Evolutionary conservation across 2,329 filamentous ascomycete genomes (phyloP).

Genomic region (Penicillium sp.): DNA sequence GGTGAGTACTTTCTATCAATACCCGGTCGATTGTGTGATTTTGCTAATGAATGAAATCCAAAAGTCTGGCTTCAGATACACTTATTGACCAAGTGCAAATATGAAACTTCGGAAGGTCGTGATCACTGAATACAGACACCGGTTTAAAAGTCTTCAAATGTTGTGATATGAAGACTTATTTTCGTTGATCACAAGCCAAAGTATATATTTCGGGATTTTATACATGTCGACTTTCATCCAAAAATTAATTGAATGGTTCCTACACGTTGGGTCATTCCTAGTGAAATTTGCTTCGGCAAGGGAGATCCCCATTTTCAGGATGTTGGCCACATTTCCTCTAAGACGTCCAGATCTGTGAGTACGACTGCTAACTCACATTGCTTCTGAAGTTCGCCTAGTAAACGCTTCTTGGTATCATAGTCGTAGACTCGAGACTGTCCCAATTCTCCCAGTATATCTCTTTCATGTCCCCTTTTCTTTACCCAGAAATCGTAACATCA

Average conservation of each 20-base stretch:
- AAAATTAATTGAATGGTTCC: not conserved
- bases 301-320: too few species aligned
- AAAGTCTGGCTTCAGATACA: conserved; percentile 37
- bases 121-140: not conserved
- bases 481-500: too few species aligned
- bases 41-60: conserved; percentile 2
- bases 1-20: conserved; percentile 25
- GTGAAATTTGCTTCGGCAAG: not conserved
- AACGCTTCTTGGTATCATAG: too few species aligned
- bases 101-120: not conserved
- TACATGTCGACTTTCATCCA: not conserved
- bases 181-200: not conserved
- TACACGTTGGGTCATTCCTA: not conserved
- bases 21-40: not conserved
- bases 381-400: too few species aligned
- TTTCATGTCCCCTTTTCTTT: too few species aligned
- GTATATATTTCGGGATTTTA: not conserved
- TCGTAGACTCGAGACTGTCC: too few species aligned
- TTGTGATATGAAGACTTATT: not conserved
- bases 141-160: not conserved
- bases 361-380: too few species aligned
- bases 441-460: too few species aligned
- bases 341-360: too few species aligned
- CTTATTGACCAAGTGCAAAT: conserved; percentile 26
- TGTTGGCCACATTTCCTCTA: too few species aligned